Percentiles rank a stretch among this genome's conserved stretches.
These are phyloP conservation scores for Besnoitia besnoiti DNA, from an alignment of 169 alveolate genomes.

Conservation along the genomic window DNA sequence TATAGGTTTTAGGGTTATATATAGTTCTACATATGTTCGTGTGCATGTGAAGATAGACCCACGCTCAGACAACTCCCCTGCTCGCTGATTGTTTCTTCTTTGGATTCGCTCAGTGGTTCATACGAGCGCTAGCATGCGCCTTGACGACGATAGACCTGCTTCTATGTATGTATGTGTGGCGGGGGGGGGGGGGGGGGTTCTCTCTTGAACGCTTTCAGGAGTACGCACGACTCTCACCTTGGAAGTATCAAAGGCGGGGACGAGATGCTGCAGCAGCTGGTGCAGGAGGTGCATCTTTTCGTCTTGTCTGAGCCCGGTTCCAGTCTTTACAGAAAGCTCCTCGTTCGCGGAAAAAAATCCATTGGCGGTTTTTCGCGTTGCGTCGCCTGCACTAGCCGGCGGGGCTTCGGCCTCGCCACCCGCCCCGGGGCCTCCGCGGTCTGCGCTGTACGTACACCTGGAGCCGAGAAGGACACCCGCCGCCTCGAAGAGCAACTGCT, in stretches of 20 bases:
- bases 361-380: too few species aligned
- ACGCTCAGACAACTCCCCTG: too few species aligned
- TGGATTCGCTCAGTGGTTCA: neutral
- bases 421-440: neutral
- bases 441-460: neutral
- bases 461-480: conserved; percentile 35
- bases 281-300: neutral
- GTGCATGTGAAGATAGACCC: neutral
- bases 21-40: neutral
- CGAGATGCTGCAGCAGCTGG: conserved; percentile 14
- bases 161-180: neutral
- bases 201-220: neutral
- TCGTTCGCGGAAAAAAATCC: too few species aligned
- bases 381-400: neutral
- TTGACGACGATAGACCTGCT: neutral
- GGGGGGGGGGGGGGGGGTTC: neutral
- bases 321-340: too few species aligned
- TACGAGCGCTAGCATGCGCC: neutral
- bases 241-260: neutral
- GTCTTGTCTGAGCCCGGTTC: neutral
- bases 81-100: too few species aligned
- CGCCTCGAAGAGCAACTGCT: conserved; percentile 32
- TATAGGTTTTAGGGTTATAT: neutral
- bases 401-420: neutral
- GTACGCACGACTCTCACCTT: neutral